Evolutionary conservation across 345 rosid genomes (phyloP).

Genomic region (Rhodamnia rubescens): DNA sequence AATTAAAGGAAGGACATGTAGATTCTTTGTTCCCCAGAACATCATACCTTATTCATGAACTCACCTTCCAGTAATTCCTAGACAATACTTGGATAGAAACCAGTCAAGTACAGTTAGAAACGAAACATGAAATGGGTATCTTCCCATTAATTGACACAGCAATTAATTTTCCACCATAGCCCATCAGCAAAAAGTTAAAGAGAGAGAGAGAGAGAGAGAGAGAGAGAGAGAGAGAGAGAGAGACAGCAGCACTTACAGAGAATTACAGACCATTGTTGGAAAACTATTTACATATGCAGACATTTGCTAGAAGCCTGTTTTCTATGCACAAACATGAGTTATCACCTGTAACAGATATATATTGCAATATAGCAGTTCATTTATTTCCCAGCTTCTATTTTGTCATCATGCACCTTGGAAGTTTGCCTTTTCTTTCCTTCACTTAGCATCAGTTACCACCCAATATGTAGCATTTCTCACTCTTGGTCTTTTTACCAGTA

Average conservation of each 20-base stretch:
- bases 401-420: background rate
- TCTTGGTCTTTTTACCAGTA: background rate
- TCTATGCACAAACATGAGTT: background rate
- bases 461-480: background rate
- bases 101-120: background rate
- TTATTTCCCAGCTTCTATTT: background rate
- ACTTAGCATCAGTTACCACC: background rate
- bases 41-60: background rate
- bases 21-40: background rate
- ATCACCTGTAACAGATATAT: background rate
- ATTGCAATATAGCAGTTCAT: background rate
- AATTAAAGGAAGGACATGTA: background rate
- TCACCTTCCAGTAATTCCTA: background rate
- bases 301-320: background rate
- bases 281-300: background rate
- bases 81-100: background rate
- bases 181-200: background rate
- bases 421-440: background rate
- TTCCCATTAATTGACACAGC: background rate
- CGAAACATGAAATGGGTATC: background rate
- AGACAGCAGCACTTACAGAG: background rate
- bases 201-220: background rate
- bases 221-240: background rate
- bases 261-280: background rate
- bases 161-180: background rate